Percentiles rank a stretch among this genome's conserved stretches.
Conservation (phyloP, 208 protist species). For the Balamuthia mandrillaris region DNA sequence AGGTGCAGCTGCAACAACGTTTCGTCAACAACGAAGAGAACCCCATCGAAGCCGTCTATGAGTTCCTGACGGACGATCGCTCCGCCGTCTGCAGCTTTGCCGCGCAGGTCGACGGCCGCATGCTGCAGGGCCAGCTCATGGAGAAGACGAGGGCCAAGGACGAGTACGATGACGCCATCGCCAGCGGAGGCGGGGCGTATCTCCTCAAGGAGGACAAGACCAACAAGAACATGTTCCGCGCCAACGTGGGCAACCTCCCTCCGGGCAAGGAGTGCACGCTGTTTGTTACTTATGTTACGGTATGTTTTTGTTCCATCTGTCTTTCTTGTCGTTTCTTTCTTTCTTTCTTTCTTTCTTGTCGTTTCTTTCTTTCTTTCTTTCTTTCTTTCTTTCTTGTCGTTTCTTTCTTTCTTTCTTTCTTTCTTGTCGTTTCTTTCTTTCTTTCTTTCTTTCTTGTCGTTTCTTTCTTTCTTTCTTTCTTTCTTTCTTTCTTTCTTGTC, state of each 20-base stretch:
- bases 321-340: no score
- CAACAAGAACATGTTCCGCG: constrained; percentile 24
- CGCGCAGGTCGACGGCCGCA: constrained; percentile 63
- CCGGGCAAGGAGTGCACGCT: background rate
- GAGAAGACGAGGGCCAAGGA: constrained; percentile 61
- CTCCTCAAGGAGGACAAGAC: background rate
- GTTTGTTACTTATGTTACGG: background rate
- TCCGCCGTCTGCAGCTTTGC: constrained; percentile 67
- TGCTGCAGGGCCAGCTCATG: constrained; percentile 59
- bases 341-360: background rate
- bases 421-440: no score
- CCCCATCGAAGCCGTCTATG: constrained; percentile 35
- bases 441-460: background rate
- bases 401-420: background rate
- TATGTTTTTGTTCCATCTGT: background rate
- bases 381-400: no score
- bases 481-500: no score
- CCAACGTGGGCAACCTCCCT: background rate
- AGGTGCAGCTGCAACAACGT: background rate
- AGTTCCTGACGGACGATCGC: constrained; percentile 68
- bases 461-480: no score
- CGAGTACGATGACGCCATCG: constrained; percentile 31
- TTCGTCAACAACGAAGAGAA: constrained; percentile 11
- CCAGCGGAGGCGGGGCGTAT: constrained; percentile 30
- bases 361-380: background rate